Base-by-base conservation (phyloP, 2,329 filamentous ascomycete genomes). In the Beauveria rudraprayagi region DNA sequence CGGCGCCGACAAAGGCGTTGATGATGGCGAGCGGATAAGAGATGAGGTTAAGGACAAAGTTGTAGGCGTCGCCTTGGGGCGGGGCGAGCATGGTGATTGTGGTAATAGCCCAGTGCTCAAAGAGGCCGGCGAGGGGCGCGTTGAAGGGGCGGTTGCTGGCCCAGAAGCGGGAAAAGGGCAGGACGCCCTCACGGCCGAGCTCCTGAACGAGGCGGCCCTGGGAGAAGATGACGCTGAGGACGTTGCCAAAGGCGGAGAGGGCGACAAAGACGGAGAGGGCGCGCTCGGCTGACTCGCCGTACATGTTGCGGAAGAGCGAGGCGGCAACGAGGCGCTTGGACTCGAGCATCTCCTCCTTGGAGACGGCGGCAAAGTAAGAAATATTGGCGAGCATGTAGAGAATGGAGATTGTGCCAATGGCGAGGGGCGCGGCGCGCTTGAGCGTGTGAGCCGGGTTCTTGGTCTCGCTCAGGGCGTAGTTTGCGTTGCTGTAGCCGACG, bases 351-450 rank as follows among this genome's bases (percentile, higher is more conserved):
- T 83, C 80, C 2, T 75, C 73, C 68, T 78, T 80, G 63, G 80
- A 73, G 0, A 83, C 80, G 11, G 78, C 80, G 7, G 84, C 83
- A 65, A 88, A 88, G 72, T 88, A 88, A 57, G 86, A 81, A 50
- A 88, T 80, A 72, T 89, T 89, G 69, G 81, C 80, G 19, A 89
- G 77, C 75, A 88, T 84, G 74, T 89, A 89, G 0, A 88, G 73
- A 30, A 86, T 66, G 0, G 83, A 81, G 41, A 87, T 81, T 26
- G 80, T 76, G 46, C 75, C 76, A 30, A 89, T 77, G 53, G 84
- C 86, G 9, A 84, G 67, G 2, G 86, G 83, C 1, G 83, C 85
- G n/a, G 86, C 85, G 53, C 84, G 80, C 71, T 84, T 86, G 62
- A 89, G 78, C 0, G 86, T 89, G 26, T 78, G 78, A 5, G 85